Percentiles rank a stretch among this genome's conserved stretches.
These are phyloP conservation scores for Trametes sp. DNA, from an alignment of 1,284 basidiomycete genomes.

Conservation along the genomic window DNA sequence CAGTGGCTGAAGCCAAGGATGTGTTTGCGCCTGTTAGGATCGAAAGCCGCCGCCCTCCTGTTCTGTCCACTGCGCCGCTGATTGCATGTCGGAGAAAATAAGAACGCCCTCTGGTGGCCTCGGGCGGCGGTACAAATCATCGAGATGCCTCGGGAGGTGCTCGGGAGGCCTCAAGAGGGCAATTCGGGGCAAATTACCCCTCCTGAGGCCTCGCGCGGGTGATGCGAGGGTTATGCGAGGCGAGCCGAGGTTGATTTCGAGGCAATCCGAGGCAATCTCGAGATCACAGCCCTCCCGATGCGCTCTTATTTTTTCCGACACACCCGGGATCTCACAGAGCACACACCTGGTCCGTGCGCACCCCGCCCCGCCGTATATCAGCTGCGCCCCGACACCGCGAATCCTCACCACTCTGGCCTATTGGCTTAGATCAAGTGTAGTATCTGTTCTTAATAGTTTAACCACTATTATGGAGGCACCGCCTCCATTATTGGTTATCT, in stretches of 20 bases:
- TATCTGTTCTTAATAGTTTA: conserved; percentile 90
- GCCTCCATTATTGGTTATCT: conserved; percentile 38
- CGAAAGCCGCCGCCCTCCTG: neutral
- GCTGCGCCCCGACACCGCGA: neutral
- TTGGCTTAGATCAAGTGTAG: conserved; percentile 98
- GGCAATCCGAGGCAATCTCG: too few species aligned
- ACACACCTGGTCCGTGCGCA: conserved; percentile 4
- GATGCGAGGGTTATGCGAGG: too few species aligned
- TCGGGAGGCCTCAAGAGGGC: too few species aligned
- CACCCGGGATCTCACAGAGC: neutral
- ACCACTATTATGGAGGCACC: conserved; percentile 66
- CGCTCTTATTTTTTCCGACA: too few species aligned
- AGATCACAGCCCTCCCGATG: too few species aligned
- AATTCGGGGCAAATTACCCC: too few species aligned
- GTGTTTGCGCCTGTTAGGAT: conserved; percentile 14
- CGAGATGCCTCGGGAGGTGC: too few species aligned
- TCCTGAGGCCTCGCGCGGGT: too few species aligned
- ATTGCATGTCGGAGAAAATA: too few species aligned
- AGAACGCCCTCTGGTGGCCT: too few species aligned
- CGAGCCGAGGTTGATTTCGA: too few species aligned
- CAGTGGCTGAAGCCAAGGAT: neutral
- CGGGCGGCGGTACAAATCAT: too few species aligned
- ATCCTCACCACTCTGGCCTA: conserved; percentile 86
- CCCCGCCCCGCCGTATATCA: conserved; percentile 3
- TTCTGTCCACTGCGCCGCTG: neutral